Percentiles rank a stretch among this genome's conserved stretches.
Conservation (phyloP, 257 asterid genomes). For the Solanum microdontum region DNA sequence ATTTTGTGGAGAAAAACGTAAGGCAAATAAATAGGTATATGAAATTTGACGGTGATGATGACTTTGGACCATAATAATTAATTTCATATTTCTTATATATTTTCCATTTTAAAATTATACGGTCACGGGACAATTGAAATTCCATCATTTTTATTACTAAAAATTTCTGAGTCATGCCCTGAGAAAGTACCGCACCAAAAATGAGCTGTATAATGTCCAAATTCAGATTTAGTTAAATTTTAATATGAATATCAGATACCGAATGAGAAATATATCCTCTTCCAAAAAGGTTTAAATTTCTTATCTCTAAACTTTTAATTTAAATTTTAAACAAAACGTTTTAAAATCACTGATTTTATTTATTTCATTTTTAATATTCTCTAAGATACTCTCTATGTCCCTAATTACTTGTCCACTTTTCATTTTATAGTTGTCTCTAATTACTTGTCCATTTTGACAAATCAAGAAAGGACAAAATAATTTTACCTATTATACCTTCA, state of each 20-base stretch:
- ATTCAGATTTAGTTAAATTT: fast-evolving
- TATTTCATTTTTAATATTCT: neutral
- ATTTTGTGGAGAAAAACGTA: neutral
- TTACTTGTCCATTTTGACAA: too few species aligned
- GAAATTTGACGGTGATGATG: neutral
- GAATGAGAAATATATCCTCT: too few species aligned
- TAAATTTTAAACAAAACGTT: neutral
- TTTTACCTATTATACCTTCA: too few species aligned
- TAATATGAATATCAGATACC: fast-evolving
- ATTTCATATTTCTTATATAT: neutral
- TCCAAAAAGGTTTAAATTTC: neutral
- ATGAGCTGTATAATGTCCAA: fast-evolving
- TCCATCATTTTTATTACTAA: neutral
- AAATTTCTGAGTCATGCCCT: fast-evolving
- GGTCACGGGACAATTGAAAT: fast-evolving
- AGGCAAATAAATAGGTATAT: neutral
- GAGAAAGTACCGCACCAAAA: neutral
- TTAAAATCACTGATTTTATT: neutral
- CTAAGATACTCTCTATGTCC: neutral
- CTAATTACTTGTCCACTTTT: too few species aligned
- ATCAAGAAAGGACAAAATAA: too few species aligned
- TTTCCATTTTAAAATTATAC: too few species aligned
- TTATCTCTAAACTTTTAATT: neutral
- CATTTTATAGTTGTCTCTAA: too few species aligned
- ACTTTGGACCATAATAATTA: neutral